These are phyloP conservation scores for Mycena capillaripes DNA, from an alignment of 768 basidiomycete species.

Conservation along the genomic window DNA sequence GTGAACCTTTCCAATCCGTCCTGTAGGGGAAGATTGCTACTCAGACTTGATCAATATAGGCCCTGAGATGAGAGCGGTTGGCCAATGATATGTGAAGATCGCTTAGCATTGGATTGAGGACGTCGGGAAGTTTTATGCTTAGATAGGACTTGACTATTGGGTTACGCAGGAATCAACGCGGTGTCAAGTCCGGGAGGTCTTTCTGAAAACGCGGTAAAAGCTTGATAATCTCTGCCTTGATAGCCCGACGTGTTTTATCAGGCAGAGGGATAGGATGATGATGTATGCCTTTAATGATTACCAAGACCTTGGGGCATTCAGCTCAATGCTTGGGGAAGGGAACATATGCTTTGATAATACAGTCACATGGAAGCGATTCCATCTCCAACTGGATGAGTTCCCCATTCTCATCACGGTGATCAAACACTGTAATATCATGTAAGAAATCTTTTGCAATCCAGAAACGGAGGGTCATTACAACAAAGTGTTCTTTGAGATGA, in stretches of 20 bases:
- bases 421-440: neutral
- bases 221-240: conserved; percentile 20
- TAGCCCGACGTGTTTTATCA: conserved; percentile 31
- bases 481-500: no score
- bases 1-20: conserved; percentile 23
- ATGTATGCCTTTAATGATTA: conserved; percentile 35
- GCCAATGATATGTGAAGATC: conserved; percentile 26
- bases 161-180: conserved; percentile 21
- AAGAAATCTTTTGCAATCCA: no score
- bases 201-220: conserved; percentile 3
- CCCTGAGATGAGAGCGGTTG: conserved; percentile 25
- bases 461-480: no score
- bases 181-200: conserved; percentile 28
- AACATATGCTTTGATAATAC: neutral
- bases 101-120: conserved; percentile 4
- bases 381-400: neutral
- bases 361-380: neutral
- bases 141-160: conserved; percentile 11
- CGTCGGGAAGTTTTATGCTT: neutral
- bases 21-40: conserved; percentile 12
- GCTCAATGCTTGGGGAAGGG: neutral
- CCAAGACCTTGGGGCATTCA: conserved; percentile 30
- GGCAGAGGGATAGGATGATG: conserved; percentile 41
- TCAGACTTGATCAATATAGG: conserved; percentile 20
- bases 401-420: neutral